Conservation (phyloP, 495 filamentous ascomycete species). For the Lineolata rhizophorae region DNA sequence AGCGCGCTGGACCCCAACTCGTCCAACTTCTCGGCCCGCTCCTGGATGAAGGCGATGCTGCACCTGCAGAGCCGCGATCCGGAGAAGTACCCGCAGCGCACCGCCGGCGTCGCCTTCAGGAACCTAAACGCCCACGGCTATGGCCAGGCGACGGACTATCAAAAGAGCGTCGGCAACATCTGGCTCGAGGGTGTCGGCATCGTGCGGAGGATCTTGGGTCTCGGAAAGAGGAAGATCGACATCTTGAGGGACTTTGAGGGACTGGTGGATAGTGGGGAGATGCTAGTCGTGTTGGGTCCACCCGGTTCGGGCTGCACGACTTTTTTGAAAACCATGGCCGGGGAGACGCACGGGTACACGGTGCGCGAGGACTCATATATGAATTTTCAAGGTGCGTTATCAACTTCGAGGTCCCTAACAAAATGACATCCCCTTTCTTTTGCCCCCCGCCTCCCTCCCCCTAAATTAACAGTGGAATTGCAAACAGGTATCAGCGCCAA, state of each 20-base stretch:
- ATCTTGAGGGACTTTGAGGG: slow-evolving; percentile 58
- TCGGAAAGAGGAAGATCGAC: slow-evolving; percentile 34
- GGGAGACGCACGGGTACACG: slow-evolving; percentile 34
- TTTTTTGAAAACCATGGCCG: slow-evolving; percentile 49
- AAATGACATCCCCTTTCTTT: neutral
- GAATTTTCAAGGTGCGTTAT: slow-evolving; percentile 19
- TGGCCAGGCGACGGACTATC: slow-evolving; percentile 25
- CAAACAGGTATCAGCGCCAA: slow-evolving; percentile 15
- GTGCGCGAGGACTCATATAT: slow-evolving; percentile 17
- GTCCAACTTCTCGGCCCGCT: slow-evolving; percentile 32
- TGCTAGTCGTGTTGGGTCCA: slow-evolving; percentile 58
- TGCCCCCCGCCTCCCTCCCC: too few species aligned
- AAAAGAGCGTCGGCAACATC: slow-evolving; percentile 21
- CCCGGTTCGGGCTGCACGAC: slow-evolving; percentile 53
- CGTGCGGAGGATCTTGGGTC: slow-evolving; percentile 21
- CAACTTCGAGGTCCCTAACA: neutral
- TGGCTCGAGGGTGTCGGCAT: slow-evolving; percentile 14
- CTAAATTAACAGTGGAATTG: too few species aligned
- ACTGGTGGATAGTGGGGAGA: slow-evolving; percentile 51
- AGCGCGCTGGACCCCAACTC: slow-evolving; percentile 32
- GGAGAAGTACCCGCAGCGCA: slow-evolving; percentile 12
- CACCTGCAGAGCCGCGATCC: slow-evolving; percentile 14
- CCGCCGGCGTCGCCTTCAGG: slow-evolving; percentile 23
- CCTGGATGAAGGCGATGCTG: slow-evolving; percentile 32
- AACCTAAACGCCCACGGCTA: slow-evolving; percentile 28